Evolutionary conservation across 2,329 filamentous ascomycete genomes (phyloP), one percentile per base, ranked within the genome.

Genomic region (Colletotrichum viniferum): DNA sequence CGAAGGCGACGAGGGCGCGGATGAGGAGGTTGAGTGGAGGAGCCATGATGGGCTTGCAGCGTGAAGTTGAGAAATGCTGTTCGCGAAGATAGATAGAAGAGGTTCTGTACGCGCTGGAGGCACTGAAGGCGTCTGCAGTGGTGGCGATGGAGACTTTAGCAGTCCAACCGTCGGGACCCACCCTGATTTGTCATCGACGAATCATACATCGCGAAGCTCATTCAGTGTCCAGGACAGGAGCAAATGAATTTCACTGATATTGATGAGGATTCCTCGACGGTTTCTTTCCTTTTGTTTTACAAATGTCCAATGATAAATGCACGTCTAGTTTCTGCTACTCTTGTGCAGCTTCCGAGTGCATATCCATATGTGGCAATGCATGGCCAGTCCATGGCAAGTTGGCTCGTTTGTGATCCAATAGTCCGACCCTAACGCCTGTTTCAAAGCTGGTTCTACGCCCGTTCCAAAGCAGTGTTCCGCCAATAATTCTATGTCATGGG

Each of bases 1-100:
- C 73, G 9, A 76, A 76, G 28, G 73, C 73, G 32, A 76, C 73
- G 14, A 76, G 63, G 14, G 73, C 73, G 64, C 73, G 73, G 3
- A 76, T 32, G 2, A 76, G 32, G 21, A 76, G 4, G 18, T 76
- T 76, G 8, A 73, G 30, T 48, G 73, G 73, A 3, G 69, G 69
- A 7, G 73, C 73, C 73, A 76, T 76, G 14, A 14, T 43, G 14
- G 16, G 43, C n/a, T 52, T 21, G 43, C 43, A 21, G 6, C 18
- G 43, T 52, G 5, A 52, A n/a, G n/a, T 52, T 52, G n/a, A 21
- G 43, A 52, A 52, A 52, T 52, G n/a, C 43, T 52, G 16, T 21
- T 52, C 43, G 43, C n/a, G 43, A 52, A 5, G n/a, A 21, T 52
- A 21, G n/a, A 13, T 21, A 21, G n/a, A 52, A 52, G 18, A 52